Evolutionary conservation across 768 basidiomycete genomes (phyloP).

Genomic region (Boletus rubroflammeus): DNA sequence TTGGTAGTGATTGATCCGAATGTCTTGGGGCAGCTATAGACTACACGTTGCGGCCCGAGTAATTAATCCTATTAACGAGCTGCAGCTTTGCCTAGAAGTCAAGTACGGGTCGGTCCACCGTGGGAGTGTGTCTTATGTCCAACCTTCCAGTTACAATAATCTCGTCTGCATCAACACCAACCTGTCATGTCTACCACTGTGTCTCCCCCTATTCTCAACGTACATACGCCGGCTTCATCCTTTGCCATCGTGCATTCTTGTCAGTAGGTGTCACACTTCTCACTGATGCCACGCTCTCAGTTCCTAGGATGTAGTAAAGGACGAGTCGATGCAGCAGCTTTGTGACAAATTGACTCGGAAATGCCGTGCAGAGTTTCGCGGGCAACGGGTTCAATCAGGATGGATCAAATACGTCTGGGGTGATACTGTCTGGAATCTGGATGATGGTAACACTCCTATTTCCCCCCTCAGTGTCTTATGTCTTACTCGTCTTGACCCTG

Average conservation of each 20-base stretch:
- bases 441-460: constrained; percentile 62
- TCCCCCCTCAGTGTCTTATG: background rate
- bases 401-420: constrained; percentile 89
- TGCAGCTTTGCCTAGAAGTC: background rate
- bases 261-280: constrained; percentile 35
- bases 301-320: constrained; percentile 46
- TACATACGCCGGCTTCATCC: constrained; percentile 75
- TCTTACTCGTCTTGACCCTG: background rate
- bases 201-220: constrained; percentile 51
- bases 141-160: background rate
- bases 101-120: background rate
- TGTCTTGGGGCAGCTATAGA: constrained; percentile 1
- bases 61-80: background rate
- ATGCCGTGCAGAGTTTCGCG: constrained; percentile 51
- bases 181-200: constrained; percentile 26
- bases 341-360: constrained; percentile 74
- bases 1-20: constrained; percentile 43
- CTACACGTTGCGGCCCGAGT: background rate
- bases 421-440: constrained; percentile 76
- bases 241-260: constrained; percentile 74
- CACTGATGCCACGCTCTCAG: constrained; percentile 5
- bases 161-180: background rate
- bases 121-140: background rate
- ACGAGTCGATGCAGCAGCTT: constrained; percentile 61
- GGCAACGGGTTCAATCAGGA: constrained; percentile 63